phyloP scores from a whole-genome alignment of 352 stramenopile genomes.

The Globisporangium takayamanum region DNA sequence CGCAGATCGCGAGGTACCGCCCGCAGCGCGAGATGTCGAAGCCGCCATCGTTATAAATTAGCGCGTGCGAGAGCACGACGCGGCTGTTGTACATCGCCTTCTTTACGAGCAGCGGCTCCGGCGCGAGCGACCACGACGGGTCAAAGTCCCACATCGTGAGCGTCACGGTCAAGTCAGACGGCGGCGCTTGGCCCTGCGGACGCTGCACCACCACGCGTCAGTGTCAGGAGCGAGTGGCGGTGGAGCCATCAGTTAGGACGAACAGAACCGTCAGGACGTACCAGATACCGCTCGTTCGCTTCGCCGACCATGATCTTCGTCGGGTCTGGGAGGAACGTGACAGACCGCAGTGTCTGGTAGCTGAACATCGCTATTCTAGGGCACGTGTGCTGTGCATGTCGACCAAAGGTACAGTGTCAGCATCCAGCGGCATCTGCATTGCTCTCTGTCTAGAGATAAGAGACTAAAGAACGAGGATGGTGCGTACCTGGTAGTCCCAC shows the following conservation, averaged over 20 bases:
- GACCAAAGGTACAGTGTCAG: background rate
- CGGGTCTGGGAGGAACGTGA: slow-evolving; percentile 90
- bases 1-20: slow-evolving; percentile 92
- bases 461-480: background rate
- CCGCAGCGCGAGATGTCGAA: slow-evolving; percentile 96
- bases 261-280: slow-evolving; percentile 18
- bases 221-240: background rate
- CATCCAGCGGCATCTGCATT: too few relatives aligned
- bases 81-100: slow-evolving; percentile 85
- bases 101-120: slow-evolving; percentile 62
- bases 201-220: slow-evolving; percentile 26
- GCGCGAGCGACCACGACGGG: slow-evolving; percentile 64
- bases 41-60: slow-evolving; percentile 97
- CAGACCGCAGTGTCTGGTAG: slow-evolving; percentile 88
- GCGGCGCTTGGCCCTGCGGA: slow-evolving; percentile 61
- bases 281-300: slow-evolving; percentile 87
- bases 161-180: slow-evolving; percentile 90
- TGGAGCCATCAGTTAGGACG: slow-evolving; percentile 1
- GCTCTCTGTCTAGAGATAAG: background rate
- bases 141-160: slow-evolving; percentile 95
- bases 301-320: slow-evolving; percentile 93
- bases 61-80: slow-evolving; percentile 84
- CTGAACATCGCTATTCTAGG: slow-evolving; percentile 86
- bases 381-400: slow-evolving; percentile 47
- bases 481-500: slow-evolving; percentile 90